Conservation (phyloP, 176 grass and related monocot species). For the Oryza meyeriana region DNA sequence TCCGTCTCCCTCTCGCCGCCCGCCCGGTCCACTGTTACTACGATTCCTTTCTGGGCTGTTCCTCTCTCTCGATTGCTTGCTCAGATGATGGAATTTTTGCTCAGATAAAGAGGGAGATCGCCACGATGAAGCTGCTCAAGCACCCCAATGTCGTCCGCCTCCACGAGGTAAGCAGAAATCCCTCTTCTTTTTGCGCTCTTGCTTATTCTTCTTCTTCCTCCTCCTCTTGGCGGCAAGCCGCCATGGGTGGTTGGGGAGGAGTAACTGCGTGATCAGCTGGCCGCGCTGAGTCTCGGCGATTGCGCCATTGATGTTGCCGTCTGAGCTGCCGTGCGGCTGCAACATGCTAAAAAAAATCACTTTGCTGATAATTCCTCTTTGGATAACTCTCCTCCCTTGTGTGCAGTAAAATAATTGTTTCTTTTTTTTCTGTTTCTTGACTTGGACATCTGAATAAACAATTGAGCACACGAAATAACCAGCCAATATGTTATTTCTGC, state of each 20-base stretch:
- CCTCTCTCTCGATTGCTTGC: neutral
- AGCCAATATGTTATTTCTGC: neutral
- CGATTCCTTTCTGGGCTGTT: neutral
- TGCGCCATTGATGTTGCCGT: constrained; percentile 21
- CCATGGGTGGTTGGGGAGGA: too few relatives aligned
- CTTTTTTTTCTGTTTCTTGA: neutral
- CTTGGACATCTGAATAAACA: constrained; percentile 10
- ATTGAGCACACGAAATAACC: neutral
- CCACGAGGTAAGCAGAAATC: constrained; percentile 43
- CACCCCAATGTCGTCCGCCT: constrained; percentile 81
- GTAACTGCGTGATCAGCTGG: too few relatives aligned
- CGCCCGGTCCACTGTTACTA: too few relatives aligned
- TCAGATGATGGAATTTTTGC: neutral
- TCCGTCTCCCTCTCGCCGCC: too few relatives aligned
- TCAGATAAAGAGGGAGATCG: constrained; percentile 83
- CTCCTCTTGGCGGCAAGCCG: neutral
- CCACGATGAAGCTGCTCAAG: constrained; percentile 74
- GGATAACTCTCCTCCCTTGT: constrained; percentile 4
- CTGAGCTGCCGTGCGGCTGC: neutral
- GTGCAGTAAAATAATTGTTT: neutral
- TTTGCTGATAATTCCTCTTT: neutral
- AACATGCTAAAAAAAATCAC: neutral
- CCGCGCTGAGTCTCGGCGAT: neutral
- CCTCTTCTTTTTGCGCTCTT: neutral
- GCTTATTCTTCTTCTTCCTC: neutral